Evolutionary conservation across 1,284 basidiomycete genomes (phyloP), one percentile per base, ranked within the genome.

Genomic region (Boletus coffeatus): DNA sequence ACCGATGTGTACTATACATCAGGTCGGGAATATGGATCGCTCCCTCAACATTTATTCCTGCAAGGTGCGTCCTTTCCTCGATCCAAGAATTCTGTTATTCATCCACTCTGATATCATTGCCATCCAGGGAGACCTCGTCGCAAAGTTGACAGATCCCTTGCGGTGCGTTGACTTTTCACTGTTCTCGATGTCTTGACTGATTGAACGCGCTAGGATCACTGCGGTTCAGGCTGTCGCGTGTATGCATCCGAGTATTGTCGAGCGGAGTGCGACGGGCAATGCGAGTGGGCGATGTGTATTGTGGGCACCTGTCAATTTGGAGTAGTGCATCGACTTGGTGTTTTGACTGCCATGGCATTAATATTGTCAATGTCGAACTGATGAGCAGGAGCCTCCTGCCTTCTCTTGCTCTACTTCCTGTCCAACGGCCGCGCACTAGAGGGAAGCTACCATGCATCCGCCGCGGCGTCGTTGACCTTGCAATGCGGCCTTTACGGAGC

Each of bases 221-320:
- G 90, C 90, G 0, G 86, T 88, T 2, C 91, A 92, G 75, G 90
- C 90, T 21, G 90, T 92, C n/a, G 90, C 90, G 9, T 89, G 87
- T 68, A 90, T 89, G n/a, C 91, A 93, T 73, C 90, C 91, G 0
- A 86, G 72, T 62, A 76, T 90, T 25, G 79, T 88, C 4, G 89
- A 90, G 68, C 81, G 90, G 25, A 87, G 81, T 36, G 90, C 81
- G 2, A 90, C 83, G 61, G 90, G 90, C 43, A 93, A 91, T 68
- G 91, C 73, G 0, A 89, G 86, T 66, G 90, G 91, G 21, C 80
- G 88, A 60, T 91, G 90, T 71, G 83, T 90, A 13, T 74, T 93
- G n/a, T 93, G 90, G 91, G 89, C 85, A 18, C 85, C 87, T 9
- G 63, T 71, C 11, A 62, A 74, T 56, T 57, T 62, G 61, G 66